phyloP scores from a whole-genome alignment of 495 filamentous ascomycete species.

The Poronia punctata region DNA sequence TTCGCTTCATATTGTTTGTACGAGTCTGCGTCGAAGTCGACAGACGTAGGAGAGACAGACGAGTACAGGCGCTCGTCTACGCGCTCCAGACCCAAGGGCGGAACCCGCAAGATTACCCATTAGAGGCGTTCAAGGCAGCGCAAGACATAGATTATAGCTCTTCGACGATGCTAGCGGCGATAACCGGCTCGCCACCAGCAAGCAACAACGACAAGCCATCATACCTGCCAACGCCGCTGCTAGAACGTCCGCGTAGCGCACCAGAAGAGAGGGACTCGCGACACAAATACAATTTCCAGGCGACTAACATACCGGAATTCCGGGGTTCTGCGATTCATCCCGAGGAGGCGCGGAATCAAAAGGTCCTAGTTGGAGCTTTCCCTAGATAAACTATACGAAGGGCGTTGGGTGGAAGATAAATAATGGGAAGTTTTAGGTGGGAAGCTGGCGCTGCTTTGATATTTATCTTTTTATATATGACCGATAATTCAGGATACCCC shows the following conservation, averaged over 20 bases:
- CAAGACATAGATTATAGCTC: background rate
- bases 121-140: background rate
- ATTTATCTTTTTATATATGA: too few species aligned
- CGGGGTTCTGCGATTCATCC: constrained; percentile 2
- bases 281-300: constrained; percentile 9
- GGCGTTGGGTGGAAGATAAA: too few species aligned
- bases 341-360: constrained; percentile 10
- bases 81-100: constrained; percentile 5
- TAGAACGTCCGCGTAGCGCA: background rate
- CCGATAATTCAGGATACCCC: too few species aligned
- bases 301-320: constrained; percentile 5
- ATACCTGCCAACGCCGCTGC: background rate
- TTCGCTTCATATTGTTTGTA: constrained; percentile 9
- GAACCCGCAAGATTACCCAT: constrained; percentile 1
- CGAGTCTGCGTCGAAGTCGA: constrained; percentile 7
- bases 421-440: too few species aligned
- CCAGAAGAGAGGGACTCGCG: constrained; percentile 3
- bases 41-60: constrained; percentile 5
- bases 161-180: constrained; percentile 1
- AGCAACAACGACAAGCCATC: too few species aligned
- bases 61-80: constrained; percentile 2
- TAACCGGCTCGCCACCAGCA: too few species aligned
- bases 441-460: too few species aligned
- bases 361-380: constrained; percentile 5
- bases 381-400: constrained; percentile 5